Base-by-base conservation (phyloP, 305 asterid species). In the Galium porrigens region DNA sequence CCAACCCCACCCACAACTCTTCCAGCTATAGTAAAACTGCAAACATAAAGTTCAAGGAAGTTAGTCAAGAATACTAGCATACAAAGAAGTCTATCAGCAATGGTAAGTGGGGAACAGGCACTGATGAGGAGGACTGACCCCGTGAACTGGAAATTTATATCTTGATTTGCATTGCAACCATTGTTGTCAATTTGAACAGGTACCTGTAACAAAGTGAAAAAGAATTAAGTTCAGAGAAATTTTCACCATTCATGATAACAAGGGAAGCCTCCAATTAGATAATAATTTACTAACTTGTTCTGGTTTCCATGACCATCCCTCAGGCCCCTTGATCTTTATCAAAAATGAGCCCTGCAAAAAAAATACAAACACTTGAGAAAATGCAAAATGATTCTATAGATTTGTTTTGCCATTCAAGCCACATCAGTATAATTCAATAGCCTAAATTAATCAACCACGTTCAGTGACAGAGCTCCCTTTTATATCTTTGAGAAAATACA, bases 271-370 rank as follows among this genome's bases (percentile, higher is more conserved):
- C 60, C 52, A 46, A 64, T 34, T 57, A 70, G 66, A 68, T 70
- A 67, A 63, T 66, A 71, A 77, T 69, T 55, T 69, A 81, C 98
- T 84, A 86, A 90, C 97, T 75, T 86, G 95, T 79, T 91, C 85
- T 48, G 96, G 94, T 74, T 83, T 81, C 89, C 83, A 86, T 55
- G 95, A 82, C 96, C 98, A 91, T 61, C 98, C 98, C 70, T 84
- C 85, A 5, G 95, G 95, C 63, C 96, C 98, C 84, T 83, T 91
- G 68, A 86, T 82, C 81, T 91, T 91, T 63, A 91, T 78, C 75
- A 85, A 71, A 79, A 85, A 91, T 68, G 98, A 86, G 73, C 98
- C 98, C 98, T 88, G 84, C 61, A 71, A 73, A 53, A 64, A 62
- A 74, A 61, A 73, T n/a, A 68, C 29, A 67, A 72, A 59, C 58